phyloP scores from a whole-genome alignment of 129 eudicot species.

The Arctium lappa region DNA sequence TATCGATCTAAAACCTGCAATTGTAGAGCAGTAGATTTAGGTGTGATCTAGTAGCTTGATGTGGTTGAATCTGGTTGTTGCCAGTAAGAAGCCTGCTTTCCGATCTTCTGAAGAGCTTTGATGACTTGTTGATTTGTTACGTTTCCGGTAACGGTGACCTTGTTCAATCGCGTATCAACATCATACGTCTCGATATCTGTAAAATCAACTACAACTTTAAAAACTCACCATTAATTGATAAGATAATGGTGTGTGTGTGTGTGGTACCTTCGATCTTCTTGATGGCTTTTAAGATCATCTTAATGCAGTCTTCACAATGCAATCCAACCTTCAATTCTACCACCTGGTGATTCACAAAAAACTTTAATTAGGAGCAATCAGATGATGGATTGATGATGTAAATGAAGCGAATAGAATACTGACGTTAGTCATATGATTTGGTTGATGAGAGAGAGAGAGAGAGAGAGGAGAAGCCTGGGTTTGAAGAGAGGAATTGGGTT shows the following conservation, averaged over 20 bases:
- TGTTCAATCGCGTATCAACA: constrained; percentile 65
- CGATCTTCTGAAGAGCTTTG: constrained; percentile 77
- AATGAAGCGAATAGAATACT: constrained; percentile 6
- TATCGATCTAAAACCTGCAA: background rate
- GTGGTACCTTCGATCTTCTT: constrained; percentile 83
- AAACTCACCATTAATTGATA: background rate
- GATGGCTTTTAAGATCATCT: constrained; percentile 88
- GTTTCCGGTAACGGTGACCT: constrained; percentile 85
- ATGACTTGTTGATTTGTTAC: constrained; percentile 70
- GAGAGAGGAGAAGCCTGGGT: background rate
- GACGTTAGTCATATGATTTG: constrained; percentile 31
- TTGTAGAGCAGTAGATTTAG: background rate
- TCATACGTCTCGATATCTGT: constrained; percentile 91
- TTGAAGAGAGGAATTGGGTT: constrained; percentile 13
- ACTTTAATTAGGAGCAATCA: background rate
- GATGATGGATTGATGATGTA: background rate
- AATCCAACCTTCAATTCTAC: constrained; percentile 93
- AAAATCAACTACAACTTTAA: background rate
- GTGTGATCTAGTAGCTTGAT: constrained; percentile 3
- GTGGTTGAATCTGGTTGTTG: constrained; percentile 43
- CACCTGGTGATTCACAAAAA: constrained; percentile 41
- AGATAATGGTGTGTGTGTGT: background rate
- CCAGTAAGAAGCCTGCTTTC: constrained; percentile 81
- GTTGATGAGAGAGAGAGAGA: background rate
- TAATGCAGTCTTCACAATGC: constrained; percentile 94